phyloP scores from a whole-genome alignment of 2,329 filamentous ascomycete genomes.

The Cladobotryum protrusum region DNA sequence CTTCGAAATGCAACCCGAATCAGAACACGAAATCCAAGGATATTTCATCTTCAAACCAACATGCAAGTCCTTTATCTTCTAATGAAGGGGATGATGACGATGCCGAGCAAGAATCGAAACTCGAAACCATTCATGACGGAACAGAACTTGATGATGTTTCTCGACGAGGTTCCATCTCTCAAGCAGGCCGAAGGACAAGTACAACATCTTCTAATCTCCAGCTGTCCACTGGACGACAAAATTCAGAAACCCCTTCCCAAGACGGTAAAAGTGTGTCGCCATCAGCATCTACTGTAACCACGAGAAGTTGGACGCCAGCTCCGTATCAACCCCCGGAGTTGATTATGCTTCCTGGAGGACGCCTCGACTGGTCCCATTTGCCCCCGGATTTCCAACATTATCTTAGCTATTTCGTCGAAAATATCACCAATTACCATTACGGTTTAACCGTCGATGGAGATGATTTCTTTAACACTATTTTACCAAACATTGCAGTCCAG shows the following conservation, averaged over 20 bases:
- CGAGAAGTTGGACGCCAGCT: slow-evolving; percentile 10
- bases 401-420: slow-evolving; percentile 68
- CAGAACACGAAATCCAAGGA: slow-evolving; percentile 32
- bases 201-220: slow-evolving; percentile 33
- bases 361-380: slow-evolving; percentile 50
- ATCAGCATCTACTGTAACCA: slow-evolving; percentile 38
- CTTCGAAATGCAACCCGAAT: slow-evolving; percentile 31
- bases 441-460: slow-evolving; percentile 64
- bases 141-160: slow-evolving; percentile 39
- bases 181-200: slow-evolving; percentile 24
- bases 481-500: slow-evolving; percentile 65
- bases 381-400: slow-evolving; percentile 70
- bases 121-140: slow-evolving; percentile 51
- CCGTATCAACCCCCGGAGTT: slow-evolving; percentile 6
- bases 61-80: slow-evolving; percentile 47
- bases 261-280: slow-evolving; percentile 49
- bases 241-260: slow-evolving; percentile 48
- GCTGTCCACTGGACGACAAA: slow-evolving; percentile 34
- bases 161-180: slow-evolving; percentile 14
- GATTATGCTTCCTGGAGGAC: slow-evolving; percentile 17
- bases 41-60: slow-evolving; percentile 28
- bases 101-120: slow-evolving; percentile 34
- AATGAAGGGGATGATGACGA: slow-evolving; percentile 47
- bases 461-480: slow-evolving; percentile 65
- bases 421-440: slow-evolving; percentile 79